Evolutionary conservation across 169 alveolate species (phyloP).

Genomic region (Eimeria sp.): DNA sequence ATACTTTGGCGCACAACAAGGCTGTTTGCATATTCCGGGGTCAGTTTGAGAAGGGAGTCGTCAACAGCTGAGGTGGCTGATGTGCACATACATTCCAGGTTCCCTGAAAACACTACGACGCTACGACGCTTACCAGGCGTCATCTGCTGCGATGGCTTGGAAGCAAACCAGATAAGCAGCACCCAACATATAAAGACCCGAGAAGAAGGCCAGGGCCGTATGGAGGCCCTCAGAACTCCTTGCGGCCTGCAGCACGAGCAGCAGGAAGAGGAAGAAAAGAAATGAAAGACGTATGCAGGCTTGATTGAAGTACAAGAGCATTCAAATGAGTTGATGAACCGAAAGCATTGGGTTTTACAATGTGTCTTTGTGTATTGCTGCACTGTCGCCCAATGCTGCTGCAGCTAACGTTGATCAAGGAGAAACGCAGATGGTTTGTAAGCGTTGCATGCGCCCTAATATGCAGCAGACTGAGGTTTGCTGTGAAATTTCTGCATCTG

Average conservation of each 20-base stretch:
- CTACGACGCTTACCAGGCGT: constrained; percentile 89
- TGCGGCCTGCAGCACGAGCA: constrained; percentile 66
- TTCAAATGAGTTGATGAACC: too few species aligned
- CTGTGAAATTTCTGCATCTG: not conserved
- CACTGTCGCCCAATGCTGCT: too few species aligned
- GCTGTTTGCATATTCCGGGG: too few species aligned
- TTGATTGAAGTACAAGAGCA: too few species aligned
- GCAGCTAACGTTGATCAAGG: too few species aligned
- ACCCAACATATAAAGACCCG: constrained; percentile 93
- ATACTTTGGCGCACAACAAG: too few species aligned
- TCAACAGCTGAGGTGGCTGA: not conserved
- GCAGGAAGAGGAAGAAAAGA: not conserved
- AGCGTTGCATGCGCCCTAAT: not conserved
- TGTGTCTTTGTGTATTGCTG: too few species aligned
- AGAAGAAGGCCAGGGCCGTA: constrained; percentile 87
- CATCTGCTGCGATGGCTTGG: constrained; percentile 96
- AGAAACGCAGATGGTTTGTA: not conserved
- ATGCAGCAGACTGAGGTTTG: not conserved
- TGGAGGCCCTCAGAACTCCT: constrained; percentile 91
- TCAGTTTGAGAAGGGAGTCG: too few species aligned
- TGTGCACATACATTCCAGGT: not conserved
- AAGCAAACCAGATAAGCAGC: constrained; percentile 93
- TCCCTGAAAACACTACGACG: not conserved
- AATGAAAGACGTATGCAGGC: not conserved
- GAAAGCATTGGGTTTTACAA: too few species aligned